Evolutionary conservation across 345 rosid species (phyloP), one percentile per base, ranked within the genome.

Genomic region (Hevea brasiliensis): DNA sequence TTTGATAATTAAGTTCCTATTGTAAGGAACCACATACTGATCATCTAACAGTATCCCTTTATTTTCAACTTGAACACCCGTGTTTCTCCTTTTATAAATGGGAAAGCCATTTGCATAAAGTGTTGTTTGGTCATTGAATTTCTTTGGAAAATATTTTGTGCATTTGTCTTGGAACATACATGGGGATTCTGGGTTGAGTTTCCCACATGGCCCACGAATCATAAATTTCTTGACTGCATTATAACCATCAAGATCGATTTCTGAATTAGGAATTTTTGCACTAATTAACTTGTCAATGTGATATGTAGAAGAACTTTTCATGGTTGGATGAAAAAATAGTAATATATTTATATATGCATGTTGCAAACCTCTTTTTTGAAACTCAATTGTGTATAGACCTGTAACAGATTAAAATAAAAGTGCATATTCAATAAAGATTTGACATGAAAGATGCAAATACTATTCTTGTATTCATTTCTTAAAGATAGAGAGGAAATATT

Each of bases 131-230:
- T 48, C 53, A 48, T 14, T 48, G 4, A 48, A 48, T 0, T 6
- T 48, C 4, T 48, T 15, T 9, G 53, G 18, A 48, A 4, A 48
- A 12, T 48, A 2, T 15, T 59, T 27, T 3, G 64, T 10, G 27
- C 64, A 27, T 23, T 7, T 60, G 0, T 29, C 29, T 13, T 74
- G 10, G 1, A 4, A 0, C 73, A 75, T 68, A 42, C 73, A 75
- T 11, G 68, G 18, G 1, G 62, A 44, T 0, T 37, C 20, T 1
- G 3, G 0, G 5, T 58, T 58, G 1, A 0, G 26, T 32, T 6
- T 35, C 0, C 73, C 63, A 68, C 78, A 75, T 8, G 69, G 78
- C 0, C 73, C 62, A 61, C 60, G 68, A 4, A 75, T 47, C 68
- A 35, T 47, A 6, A 59, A 32, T 8, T 48, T 27, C 1, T 21